A percentile compares a stretch with the other conserved stretches of the same genome.
phyloP scores from a whole-genome alignment of 139 green algal species.

The Marvania coccoides region DNA sequence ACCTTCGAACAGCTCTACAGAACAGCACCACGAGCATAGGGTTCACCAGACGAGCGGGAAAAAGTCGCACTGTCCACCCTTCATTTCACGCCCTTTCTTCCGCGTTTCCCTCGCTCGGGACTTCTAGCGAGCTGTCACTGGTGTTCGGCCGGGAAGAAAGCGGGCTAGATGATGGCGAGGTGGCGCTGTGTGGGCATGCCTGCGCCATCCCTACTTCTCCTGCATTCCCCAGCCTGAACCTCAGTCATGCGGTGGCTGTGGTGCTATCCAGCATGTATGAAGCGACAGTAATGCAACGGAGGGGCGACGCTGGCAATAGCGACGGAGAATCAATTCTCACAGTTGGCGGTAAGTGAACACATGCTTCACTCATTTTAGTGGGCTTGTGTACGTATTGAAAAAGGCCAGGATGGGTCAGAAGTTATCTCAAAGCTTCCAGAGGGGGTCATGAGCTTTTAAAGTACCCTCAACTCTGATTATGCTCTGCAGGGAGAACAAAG shows the following conservation, averaged over 20 bases:
- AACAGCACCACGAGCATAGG: slow-evolving; percentile 14
- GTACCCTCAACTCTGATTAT: too few relatives aligned
- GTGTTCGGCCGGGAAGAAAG: slow-evolving; percentile 76
- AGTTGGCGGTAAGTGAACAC: background rate
- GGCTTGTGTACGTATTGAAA: background rate
- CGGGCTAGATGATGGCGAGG: slow-evolving; percentile 56
- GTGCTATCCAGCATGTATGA: slow-evolving; percentile 47
- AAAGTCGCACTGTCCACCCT: slow-evolving; percentile 1
- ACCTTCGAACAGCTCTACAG: slow-evolving; percentile 7
- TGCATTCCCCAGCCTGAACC: slow-evolving; percentile 51
- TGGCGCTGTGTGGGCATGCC: slow-evolving; percentile 54
- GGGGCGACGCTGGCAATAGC: background rate
- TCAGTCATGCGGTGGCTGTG: slow-evolving; percentile 63
- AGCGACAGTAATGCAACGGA: background rate
- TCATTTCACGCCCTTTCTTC: slow-evolving; percentile 11
- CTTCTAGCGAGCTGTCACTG: slow-evolving; percentile 29
- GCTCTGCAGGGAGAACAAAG: background rate
- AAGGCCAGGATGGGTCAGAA: background rate
- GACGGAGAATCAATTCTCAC: background rate
- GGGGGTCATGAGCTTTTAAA: too few relatives aligned
- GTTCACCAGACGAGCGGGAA: slow-evolving; percentile 20
- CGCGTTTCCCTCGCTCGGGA: slow-evolving; percentile 1
- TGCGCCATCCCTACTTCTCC: slow-evolving; percentile 54
- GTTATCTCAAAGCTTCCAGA: background rate
- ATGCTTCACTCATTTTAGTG: background rate